Conservation (phyloP, 257 asterid species). For the Cruciata laevipes region DNA sequence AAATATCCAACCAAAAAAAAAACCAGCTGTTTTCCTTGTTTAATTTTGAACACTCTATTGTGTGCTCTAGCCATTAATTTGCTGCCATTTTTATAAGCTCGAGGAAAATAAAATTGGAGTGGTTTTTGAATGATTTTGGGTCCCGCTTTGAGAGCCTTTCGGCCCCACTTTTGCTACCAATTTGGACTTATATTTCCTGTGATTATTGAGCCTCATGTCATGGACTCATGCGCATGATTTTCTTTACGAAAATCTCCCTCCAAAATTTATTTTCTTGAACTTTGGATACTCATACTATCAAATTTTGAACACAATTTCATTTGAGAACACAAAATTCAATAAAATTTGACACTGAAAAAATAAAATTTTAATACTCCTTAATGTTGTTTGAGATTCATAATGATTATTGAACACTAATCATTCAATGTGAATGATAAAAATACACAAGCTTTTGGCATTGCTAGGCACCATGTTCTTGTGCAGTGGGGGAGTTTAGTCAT, state of each 20-base stretch:
- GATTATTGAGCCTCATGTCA: neutral
- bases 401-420: neutral
- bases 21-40: slow-evolving; percentile 18
- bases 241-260: neutral
- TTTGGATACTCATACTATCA: no score
- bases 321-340: no score
- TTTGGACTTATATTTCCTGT: slow-evolving; percentile 15
- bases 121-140: slow-evolving; percentile 29
- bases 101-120: slow-evolving; percentile 8
- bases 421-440: neutral
- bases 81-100: slow-evolving; percentile 48
- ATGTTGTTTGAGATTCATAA: neutral
- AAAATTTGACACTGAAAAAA: no score
- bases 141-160: slow-evolving; percentile 19
- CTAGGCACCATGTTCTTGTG: neutral
- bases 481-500: neutral
- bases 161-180: slow-evolving; percentile 28
- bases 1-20: neutral
- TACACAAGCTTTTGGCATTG: neutral
- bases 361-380: no score
- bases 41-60: neutral
- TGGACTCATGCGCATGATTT: neutral
- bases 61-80: slow-evolving; percentile 15
- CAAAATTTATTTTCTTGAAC: neutral
- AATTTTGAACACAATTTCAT: no score